These are phyloP conservation scores for Lentinus tigrinus DNA, from an alignment of 768 basidiomycete genomes.

Conservation along the genomic window DNA sequence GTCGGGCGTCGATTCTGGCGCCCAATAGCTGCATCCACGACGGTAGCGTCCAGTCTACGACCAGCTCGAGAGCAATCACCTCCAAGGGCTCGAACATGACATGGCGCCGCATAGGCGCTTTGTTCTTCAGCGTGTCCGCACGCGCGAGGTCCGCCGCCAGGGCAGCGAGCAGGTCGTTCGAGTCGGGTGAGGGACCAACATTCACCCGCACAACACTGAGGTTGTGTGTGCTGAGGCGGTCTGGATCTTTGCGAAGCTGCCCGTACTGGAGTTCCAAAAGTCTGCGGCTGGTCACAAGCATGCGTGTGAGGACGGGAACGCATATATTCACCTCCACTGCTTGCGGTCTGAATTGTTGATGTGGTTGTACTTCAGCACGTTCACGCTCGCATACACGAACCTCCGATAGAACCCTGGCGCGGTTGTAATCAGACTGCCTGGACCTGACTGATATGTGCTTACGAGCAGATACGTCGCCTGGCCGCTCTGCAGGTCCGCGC, in stretches of 20 bases:
- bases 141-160: conserved; percentile 44
- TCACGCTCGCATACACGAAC: conserved; percentile 45
- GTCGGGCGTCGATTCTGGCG: conserved; percentile 28
- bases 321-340: conserved; percentile 32
- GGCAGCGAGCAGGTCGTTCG: conserved; percentile 59
- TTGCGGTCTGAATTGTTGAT: not conserved
- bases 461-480: conserved; percentile 46
- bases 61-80: conserved; percentile 57
- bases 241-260: conserved; percentile 37
- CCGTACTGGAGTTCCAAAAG: conserved; percentile 61
- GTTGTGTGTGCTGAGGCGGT: conserved; percentile 26
- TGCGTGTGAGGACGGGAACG: not conserved
- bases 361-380: conserved; percentile 20
- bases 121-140: conserved; percentile 20
- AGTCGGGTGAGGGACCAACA: conserved; percentile 38
- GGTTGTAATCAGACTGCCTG: not conserved
- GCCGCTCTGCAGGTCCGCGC: conserved; percentile 33
- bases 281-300: conserved; percentile 30
- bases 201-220: conserved; percentile 55
- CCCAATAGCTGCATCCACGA: conserved; percentile 17
- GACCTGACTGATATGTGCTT: conserved; percentile 8
- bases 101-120: conserved; percentile 41
- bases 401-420: conserved; percentile 48
- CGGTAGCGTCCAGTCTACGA: conserved; percentile 27
- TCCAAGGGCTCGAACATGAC: conserved; percentile 65